Evolutionary conservation across 179 eudicot species (phyloP), one percentile per base, ranked within the genome.

Genomic region (Vitellaria paradoxa): DNA sequence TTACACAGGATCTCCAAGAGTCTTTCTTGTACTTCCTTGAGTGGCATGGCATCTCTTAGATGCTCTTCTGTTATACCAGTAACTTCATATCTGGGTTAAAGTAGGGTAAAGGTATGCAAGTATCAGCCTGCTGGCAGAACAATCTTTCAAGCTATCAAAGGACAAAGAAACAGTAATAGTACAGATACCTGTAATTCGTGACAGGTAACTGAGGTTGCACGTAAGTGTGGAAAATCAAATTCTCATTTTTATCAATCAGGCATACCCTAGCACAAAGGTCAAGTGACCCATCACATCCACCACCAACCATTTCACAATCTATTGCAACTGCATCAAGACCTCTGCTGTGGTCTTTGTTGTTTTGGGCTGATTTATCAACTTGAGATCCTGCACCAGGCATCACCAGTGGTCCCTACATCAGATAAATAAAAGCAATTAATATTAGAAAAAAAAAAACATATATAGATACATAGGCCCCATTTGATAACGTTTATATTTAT

Each of bases 261-360:
- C 97, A 93, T 72, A 89, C 94, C 86, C 96, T 79, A 49, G 85
- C 96, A 87, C 96, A 93, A 23, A 90, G 66, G 80, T 82, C 91
- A 60, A 93, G 88, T 49, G 90, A 81, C 55, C 94, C 91, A 86
- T 90, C 92, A 65, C 83, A 87, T 60, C 96, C 97, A 76, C 97
- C 93, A 68, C 97, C 97, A 81, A 91, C 96, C 93, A 91, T 89
- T 86, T 88, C 91, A 82, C 97, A 93, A 75, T 87, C 96, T 60
- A 93, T 12, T 6, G 98, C 97, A 74, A 93, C 82, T 65, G 89
- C 91, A 78, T 86, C 80, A 20, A 50, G 84, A 71, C 59, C 42
- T 47, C 72, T 77, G 18, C 55, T 55, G 73, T 30, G 47, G 55
- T 61, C 21, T 52, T 74, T 80, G 50, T 78, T 70, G 55, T 60